These are phyloP conservation scores for Phytophthora pistaciae DNA, from an alignment of 352 stramenopile genomes.

Conservation along the genomic window DNA sequence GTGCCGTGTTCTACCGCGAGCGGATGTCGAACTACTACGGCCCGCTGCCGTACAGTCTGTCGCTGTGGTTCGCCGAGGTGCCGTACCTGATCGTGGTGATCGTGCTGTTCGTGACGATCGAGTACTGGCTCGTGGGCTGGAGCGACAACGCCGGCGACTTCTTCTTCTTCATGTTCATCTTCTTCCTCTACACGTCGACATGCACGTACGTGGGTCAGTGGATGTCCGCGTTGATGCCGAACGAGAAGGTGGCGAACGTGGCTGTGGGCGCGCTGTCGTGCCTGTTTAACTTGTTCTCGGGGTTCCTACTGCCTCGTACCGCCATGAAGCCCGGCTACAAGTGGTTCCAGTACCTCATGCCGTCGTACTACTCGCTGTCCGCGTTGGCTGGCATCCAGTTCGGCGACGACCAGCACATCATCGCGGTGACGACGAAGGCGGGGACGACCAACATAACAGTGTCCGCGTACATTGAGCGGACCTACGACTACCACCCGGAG, in stretches of 20 bases:
- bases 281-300: conserved; percentile 75
- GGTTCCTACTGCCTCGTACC: conserved; percentile 59
- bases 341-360: conserved; percentile 75
- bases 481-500: conserved; percentile 67
- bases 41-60: conserved; percentile 70
- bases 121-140: conserved; percentile 75
- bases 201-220: conserved; percentile 79
- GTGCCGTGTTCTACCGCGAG: conserved; percentile 66
- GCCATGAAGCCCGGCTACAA: conserved; percentile 73
- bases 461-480: conserved; percentile 38
- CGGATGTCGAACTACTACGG: conserved; percentile 83
- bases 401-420: conserved; percentile 40
- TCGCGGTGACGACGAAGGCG: conserved; percentile 17
- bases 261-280: conserved; percentile 73
- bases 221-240: conserved; percentile 78
- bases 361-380: conserved; percentile 62
- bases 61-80: conserved; percentile 67
- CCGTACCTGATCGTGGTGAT: conserved; percentile 67
- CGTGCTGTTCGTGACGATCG: conserved; percentile 58
- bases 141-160: conserved; percentile 39
- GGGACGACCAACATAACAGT: conserved; percentile 36
- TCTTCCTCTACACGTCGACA: conserved; percentile 71
- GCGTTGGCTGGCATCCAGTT: conserved; percentile 52
- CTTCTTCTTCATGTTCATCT: conserved; percentile 55
- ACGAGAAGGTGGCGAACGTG: conserved; percentile 82